Percentiles rank a stretch among this genome's conserved stretches.
Evolutionary conservation across 495 filamentous ascomycete genomes (phyloP).

Genomic region (Neurospora sp.): DNA sequence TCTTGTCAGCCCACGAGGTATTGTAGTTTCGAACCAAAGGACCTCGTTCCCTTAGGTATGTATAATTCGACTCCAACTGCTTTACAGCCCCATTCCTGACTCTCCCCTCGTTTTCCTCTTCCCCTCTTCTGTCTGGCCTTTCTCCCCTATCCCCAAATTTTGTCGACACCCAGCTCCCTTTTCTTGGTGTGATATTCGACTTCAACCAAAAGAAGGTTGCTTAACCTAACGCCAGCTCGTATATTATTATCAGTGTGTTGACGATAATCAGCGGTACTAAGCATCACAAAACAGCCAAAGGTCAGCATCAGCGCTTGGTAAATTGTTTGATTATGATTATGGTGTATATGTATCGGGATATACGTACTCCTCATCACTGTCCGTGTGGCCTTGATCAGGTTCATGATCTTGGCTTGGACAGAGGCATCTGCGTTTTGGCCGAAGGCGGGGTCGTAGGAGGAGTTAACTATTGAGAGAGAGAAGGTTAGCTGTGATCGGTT

Average conservation of each 20-base stretch:
- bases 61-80: not conserved
- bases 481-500: slow-evolving; percentile 1
- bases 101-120: not conserved
- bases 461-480: slow-evolving; percentile 55
- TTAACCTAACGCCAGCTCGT: slow-evolving; percentile 82
- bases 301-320: no score
- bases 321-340: no score
- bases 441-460: slow-evolving; percentile 58
- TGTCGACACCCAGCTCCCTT: not conserved
- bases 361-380: slow-evolving; percentile 87
- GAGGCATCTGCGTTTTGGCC: slow-evolving; percentile 63
- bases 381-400: slow-evolving; percentile 60
- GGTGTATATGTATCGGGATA: slow-evolving; percentile 8
- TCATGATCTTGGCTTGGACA: slow-evolving; percentile 77
- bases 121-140: not conserved
- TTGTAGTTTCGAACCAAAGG: not conserved
- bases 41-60: not conserved
- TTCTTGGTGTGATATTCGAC: not conserved
- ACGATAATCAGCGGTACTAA: slow-evolving; percentile 88
- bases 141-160: not conserved
- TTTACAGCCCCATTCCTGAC: not conserved
- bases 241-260: slow-evolving; percentile 83
- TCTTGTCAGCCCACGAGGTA: not conserved
- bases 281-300: not conserved
- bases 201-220: not conserved